These are phyloP conservation scores for Moesziomyces globuligerus DNA, from an alignment of 1,284 basidiomycete species.

Conservation along the genomic window DNA sequence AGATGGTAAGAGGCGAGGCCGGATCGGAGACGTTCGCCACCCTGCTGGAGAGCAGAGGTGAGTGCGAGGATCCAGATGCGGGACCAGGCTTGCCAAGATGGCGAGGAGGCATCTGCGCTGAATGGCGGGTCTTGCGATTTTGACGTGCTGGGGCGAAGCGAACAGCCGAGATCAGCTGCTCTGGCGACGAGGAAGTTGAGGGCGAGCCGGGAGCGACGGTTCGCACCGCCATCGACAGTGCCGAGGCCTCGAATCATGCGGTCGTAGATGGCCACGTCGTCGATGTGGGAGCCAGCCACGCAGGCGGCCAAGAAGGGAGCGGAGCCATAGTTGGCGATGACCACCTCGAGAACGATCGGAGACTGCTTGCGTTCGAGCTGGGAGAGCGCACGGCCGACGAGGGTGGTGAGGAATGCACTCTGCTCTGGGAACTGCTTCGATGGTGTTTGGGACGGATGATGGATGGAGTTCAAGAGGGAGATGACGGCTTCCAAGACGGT, in stretches of 20 bases:
- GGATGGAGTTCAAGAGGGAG: conserved; percentile 17
- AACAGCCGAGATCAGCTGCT: conserved; percentile 25
- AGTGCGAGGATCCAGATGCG: conserved; percentile 26
- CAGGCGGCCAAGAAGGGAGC: conserved; percentile 24
- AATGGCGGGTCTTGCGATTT: neutral
- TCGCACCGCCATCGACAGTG: conserved; percentile 43
- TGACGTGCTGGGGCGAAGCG: conserved; percentile 4
- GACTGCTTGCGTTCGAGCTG: conserved; percentile 48
- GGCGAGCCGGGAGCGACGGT: conserved; percentile 31
- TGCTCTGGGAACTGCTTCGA: conserved; percentile 18
- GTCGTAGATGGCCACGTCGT: conserved; percentile 34
- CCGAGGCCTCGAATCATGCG: conserved; percentile 45
- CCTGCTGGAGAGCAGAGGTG: conserved; percentile 20
- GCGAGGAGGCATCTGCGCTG: neutral
- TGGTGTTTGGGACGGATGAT: conserved; percentile 1
- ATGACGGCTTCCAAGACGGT: conserved; percentile 35
- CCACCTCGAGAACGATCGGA: conserved; percentile 39
- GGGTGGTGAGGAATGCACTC: conserved; percentile 24
- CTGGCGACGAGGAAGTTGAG: conserved; percentile 28
- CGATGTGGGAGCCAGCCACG: conserved; percentile 6
- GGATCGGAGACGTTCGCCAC: conserved; percentile 39
- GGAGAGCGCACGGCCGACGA: conserved; percentile 24
- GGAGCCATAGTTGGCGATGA: conserved; percentile 41
- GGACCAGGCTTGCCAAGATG: conserved; percentile 26
- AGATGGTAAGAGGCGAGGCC: conserved; percentile 48